Base-by-base conservation (phyloP, 2,329 filamentous ascomycete species). In the Trichoderma oligosporum region DNA sequence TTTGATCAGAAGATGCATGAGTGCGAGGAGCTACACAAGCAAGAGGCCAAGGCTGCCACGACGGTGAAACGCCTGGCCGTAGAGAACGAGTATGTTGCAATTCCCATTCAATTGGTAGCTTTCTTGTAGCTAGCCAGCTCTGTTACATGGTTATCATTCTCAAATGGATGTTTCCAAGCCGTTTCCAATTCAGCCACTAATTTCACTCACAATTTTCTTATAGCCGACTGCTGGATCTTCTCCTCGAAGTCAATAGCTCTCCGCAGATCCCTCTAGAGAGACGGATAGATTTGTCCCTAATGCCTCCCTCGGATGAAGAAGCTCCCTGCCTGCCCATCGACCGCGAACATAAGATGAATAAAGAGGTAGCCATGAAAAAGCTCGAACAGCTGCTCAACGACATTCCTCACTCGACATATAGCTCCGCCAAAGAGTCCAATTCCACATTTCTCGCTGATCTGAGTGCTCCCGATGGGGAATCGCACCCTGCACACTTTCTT, bases 241-340 rank as follows among this genome's bases (percentile, higher is more conserved):
- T 97, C 31, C 80, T 96, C 61, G 92, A 97, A 68, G 82, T 97
- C 74, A 99, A 99, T 74, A 85, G 89, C 51, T 88, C 85, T 41
- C 78, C 87, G 18, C 89, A 94, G 69, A 85, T 97, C 42, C 85
- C 90, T 9, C 77, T 84, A 25, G 81, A 86, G 58, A 84, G 88
- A 66, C 88, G 89, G 65, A 87, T 91, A 74, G 86, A 93, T 66
- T 76, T 97, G 57, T 78, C 76, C 48, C 70, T 81, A 7, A 71
- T 77, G 41, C 72, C 76, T 3, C 71, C 74, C 9, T 71, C 76
- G 14, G 74, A 78, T 56, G 61, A 71, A 22, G 71, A 71, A n/a
- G 66, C 68, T 7, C 63, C 63, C 8, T 61, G 59, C 41, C 63
- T 72, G 18, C 66, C 69, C 31, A 58, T 71, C 38, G 72, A 76